Conservation (phyloP, 1,284 basidiomycete genomes). For the Ceratobasidium sp. region DNA sequence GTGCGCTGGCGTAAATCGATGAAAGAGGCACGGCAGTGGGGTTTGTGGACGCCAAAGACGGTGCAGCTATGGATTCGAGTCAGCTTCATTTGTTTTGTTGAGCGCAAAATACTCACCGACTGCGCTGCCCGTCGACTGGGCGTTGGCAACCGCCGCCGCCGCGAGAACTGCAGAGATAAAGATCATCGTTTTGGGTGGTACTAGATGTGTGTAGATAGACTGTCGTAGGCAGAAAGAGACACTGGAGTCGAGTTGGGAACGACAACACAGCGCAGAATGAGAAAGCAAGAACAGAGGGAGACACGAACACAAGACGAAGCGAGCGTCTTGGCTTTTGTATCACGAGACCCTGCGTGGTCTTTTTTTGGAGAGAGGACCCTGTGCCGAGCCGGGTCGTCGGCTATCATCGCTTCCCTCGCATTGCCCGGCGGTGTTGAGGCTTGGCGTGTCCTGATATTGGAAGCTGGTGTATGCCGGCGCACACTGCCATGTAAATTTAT, state of each 20-base stretch:
- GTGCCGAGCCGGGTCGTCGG: not conserved
- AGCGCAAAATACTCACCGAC: not conserved
- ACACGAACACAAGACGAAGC: not conserved
- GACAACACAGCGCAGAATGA: slow-evolving; percentile 13
- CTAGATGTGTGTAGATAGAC: not conserved
- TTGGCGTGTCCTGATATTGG: too few species aligned
- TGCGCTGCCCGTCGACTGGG: not conserved
- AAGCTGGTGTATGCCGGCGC: too few species aligned
- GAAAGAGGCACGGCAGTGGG: slow-evolving; percentile 44
- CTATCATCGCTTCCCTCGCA: not conserved
- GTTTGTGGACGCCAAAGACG: slow-evolving; percentile 36
- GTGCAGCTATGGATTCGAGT: not conserved
- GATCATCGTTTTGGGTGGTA: not conserved
- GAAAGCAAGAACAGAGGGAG: not conserved
- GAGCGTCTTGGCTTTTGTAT: not conserved
- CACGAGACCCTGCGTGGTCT: not conserved
- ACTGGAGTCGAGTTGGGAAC: slow-evolving; percentile 30
- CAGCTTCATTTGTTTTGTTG: not conserved
- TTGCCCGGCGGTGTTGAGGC: too few species aligned
- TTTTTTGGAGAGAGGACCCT: slow-evolving; percentile 14
- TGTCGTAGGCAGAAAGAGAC: not conserved
- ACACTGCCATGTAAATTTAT: too few species aligned
- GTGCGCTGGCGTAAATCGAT: slow-evolving; percentile 72
- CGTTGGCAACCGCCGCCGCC: slow-evolving; percentile 13
- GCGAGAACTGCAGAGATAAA: slow-evolving; percentile 14